Evolutionary conservation across 2,329 filamentous ascomycete genomes (phyloP).

Genomic region (Sordariomycetes sp.): DNA sequence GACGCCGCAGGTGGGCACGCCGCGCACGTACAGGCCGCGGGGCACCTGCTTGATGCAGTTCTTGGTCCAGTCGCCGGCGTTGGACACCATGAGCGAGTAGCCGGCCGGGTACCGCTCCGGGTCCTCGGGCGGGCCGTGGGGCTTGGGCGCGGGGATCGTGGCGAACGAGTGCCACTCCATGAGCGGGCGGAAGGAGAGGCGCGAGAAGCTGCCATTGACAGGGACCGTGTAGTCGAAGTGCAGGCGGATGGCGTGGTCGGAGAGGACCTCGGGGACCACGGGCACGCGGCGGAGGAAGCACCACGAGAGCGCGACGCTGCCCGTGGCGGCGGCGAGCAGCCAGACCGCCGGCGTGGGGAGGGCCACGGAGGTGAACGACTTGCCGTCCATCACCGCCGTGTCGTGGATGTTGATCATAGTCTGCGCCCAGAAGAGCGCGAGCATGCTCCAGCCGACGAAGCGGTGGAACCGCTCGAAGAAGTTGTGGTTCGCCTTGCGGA

Average conservation of each 20-base stretch:
- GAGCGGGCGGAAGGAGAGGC: conserved; percentile 52
- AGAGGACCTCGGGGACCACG: conserved; percentile 57
- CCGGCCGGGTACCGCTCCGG: conserved; percentile 20
- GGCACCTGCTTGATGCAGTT: conserved; percentile 52
- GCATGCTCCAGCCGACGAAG: conserved; percentile 59
- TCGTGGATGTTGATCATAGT: conserved; percentile 43
- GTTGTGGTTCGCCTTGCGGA: conserved; percentile 56
- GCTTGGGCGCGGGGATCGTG: conserved; percentile 50
- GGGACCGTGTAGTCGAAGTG: conserved; percentile 56
- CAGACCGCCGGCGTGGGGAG: conserved; percentile 43
- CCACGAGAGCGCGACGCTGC: conserved; percentile 63
- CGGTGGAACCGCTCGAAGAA: conserved; percentile 62
- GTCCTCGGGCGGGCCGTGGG: conserved; percentile 12
- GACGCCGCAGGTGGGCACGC: conserved; percentile 56
- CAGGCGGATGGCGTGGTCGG: conserved; percentile 60
- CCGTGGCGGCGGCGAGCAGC: conserved; percentile 54
- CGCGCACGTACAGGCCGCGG: conserved; percentile 54
- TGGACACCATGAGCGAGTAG: conserved; percentile 61
- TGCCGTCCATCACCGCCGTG: conserved; percentile 13
- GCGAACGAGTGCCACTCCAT: conserved; percentile 70
- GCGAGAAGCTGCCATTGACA: conserved; percentile 32
- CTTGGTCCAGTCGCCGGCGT: conserved; percentile 66
- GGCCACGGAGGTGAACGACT: conserved; percentile 23
- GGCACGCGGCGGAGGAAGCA: conserved; percentile 55
- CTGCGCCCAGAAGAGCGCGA: conserved; percentile 56